These are phyloP conservation scores for Aspergillus nomiae DNA, from an alignment of 2,329 filamentous ascomycete species.

Conservation along the genomic window DNA sequence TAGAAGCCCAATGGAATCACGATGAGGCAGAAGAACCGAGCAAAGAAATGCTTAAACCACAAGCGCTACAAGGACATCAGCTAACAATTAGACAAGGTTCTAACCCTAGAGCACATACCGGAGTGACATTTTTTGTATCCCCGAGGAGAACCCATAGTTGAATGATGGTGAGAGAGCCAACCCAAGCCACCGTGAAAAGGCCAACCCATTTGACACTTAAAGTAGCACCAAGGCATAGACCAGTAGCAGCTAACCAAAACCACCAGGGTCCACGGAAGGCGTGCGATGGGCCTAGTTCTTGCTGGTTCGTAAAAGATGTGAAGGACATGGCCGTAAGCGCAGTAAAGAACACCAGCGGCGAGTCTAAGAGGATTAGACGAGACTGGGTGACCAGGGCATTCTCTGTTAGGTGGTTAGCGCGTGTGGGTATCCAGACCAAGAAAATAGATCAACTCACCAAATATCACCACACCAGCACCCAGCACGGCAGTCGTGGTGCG, in stretches of 20 bases:
- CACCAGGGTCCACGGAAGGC: slow-evolving; percentile 92
- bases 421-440: neutral
- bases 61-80: slow-evolving; percentile 57
- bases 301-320: slow-evolving; percentile 92
- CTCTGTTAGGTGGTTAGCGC: slow-evolving; percentile 56
- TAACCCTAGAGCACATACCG: slow-evolving; percentile 54
- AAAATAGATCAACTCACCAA: slow-evolving; percentile 60
- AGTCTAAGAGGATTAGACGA: slow-evolving; percentile 92
- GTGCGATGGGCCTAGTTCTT: slow-evolving; percentile 85
- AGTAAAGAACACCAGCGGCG: slow-evolving; percentile 89
- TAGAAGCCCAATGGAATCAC: slow-evolving; percentile 88
- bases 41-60: slow-evolving; percentile 93
- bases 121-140: slow-evolving; percentile 80
- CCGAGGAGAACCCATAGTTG: slow-evolving; percentile 96
- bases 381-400: slow-evolving; percentile 95
- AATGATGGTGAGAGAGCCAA: slow-evolving; percentile 83
- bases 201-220: slow-evolving; percentile 99
- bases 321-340: slow-evolving; percentile 89
- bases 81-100: neutral
- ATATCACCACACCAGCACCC: slow-evolving; percentile 84
- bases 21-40: slow-evolving; percentile 87
- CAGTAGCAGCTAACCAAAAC: slow-evolving; percentile 92
- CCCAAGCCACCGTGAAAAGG: slow-evolving; percentile 97
- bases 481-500: slow-evolving; percentile 81
- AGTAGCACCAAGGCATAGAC: slow-evolving; percentile 84